Percentiles rank a stretch among this genome's conserved stretches.
These are phyloP conservation scores for Nakazawaea molendinolei DNA, from an alignment of 805 yeast genomes.

Conservation along the genomic window DNA sequence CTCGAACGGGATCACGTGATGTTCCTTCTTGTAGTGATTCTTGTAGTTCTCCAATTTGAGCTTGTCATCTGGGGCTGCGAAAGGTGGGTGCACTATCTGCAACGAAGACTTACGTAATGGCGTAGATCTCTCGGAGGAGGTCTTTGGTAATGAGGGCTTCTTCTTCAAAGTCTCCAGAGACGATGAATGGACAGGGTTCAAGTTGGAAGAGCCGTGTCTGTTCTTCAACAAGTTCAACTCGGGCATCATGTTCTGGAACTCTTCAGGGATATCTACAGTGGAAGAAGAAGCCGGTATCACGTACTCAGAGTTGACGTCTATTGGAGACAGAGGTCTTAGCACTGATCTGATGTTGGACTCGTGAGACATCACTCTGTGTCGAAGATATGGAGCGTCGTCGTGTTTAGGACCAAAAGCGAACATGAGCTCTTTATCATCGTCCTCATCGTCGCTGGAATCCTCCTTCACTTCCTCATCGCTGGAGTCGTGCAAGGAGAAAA, in stretches of 20 bases:
- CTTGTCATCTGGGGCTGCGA: slow-evolving; percentile 6
- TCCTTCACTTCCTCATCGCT: slow-evolving; percentile 13
- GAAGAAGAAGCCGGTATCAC: slow-evolving; percentile 25
- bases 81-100: too few species aligned
- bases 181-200: not conserved
- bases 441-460: slow-evolving; percentile 26
- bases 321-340: slow-evolving; percentile 12
- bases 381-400: slow-evolving; percentile 29
- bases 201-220: slow-evolving; percentile 6
- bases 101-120: too few species aligned
- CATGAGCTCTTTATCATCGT: slow-evolving; percentile 36
- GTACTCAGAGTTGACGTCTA: slow-evolving; percentile 2
- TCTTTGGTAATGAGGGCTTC: too few species aligned
- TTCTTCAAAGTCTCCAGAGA: slow-evolving; percentile 1
- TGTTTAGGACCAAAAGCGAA: slow-evolving; percentile 37
- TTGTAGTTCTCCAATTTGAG: slow-evolving; percentile 22
- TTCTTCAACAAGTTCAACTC: slow-evolving; percentile 1
- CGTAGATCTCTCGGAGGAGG: too few species aligned
- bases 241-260: slow-evolving; percentile 26
- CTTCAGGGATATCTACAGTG: slow-evolving; percentile 35
- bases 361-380: slow-evolving; percentile 33
- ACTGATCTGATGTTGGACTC: slow-evolving; percentile 31
- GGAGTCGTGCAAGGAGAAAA: slow-evolving; percentile 6
- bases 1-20: slow-evolving; percentile 32
- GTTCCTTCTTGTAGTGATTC: slow-evolving; percentile 41